phyloP scores from a whole-genome alignment of 441 rosid species.

The Croton setiger region DNA sequence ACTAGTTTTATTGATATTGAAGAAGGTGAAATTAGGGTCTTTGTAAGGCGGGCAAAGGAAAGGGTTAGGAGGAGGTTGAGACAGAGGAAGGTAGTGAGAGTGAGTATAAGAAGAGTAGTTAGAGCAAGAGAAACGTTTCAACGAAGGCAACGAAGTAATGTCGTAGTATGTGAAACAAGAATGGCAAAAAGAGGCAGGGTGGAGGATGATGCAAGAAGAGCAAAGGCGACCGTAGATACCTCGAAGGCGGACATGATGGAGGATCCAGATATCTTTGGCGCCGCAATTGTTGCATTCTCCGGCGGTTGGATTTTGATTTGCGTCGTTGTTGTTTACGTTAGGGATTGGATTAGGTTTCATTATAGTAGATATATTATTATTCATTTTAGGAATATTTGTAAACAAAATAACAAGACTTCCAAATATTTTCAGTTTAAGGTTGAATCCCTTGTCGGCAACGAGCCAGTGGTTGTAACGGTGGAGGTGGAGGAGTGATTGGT shows the following conservation, averaged over 20 bases:
- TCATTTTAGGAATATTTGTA: background rate
- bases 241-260: slow-evolving; percentile 50
- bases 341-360: background rate
- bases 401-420: background rate
- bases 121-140: slow-evolving; percentile 42
- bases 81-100: slow-evolving; percentile 38
- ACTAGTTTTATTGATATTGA: slow-evolving; percentile 18
- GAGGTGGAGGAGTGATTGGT: no score
- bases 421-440: no score
- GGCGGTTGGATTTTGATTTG: background rate
- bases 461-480: background rate
- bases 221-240: slow-evolving; percentile 57
- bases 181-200: slow-evolving; percentile 59
- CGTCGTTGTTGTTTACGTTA: background rate
- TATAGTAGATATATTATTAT: background rate
- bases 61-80: slow-evolving; percentile 25
- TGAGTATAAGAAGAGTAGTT: slow-evolving; percentile 62
- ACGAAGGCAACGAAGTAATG: slow-evolving; percentile 28
- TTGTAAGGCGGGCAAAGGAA: slow-evolving; percentile 67
- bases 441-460: background rate
- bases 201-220: slow-evolving; percentile 62
- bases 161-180: slow-evolving; percentile 50
- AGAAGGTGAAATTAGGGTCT: slow-evolving; percentile 60
- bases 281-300: slow-evolving; percentile 47
- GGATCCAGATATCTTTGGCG: slow-evolving; percentile 31